A percentile compares a stretch with the other conserved stretches of the same genome.
phyloP scores from a whole-genome alignment of 371 early-diverging fungal species.

The Zychaea mexicana region DNA sequence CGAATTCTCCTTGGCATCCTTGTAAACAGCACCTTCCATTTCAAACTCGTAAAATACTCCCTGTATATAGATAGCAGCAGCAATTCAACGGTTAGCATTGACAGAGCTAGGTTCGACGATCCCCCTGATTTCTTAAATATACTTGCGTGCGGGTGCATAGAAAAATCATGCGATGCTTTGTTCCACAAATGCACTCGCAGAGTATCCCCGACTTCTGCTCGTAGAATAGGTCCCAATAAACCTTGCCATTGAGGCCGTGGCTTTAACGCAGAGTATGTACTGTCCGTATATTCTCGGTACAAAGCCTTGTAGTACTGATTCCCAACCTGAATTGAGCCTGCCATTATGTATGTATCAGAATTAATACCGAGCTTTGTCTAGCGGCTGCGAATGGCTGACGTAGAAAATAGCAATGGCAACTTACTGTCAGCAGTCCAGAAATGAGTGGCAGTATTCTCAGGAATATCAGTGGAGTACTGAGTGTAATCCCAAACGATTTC shows the following conservation, averaged over 20 bases:
- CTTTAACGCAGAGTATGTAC: slow-evolving; percentile 24
- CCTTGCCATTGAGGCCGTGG: slow-evolving; percentile 43
- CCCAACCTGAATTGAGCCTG: slow-evolving; percentile 34
- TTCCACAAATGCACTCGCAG: slow-evolving; percentile 49
- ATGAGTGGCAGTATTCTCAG: slow-evolving; percentile 11
- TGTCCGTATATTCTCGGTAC: slow-evolving; percentile 53
- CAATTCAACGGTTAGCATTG: neutral
- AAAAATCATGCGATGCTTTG: slow-evolving; percentile 33
- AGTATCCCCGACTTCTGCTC: slow-evolving; percentile 54
- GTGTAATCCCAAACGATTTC: slow-evolving; percentile 45
- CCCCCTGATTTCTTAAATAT: neutral
- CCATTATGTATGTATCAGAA: neutral
- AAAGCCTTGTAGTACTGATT: slow-evolving; percentile 48
- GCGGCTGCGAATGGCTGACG: neutral
- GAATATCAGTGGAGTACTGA: slow-evolving; percentile 14
- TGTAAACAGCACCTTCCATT: slow-evolving; percentile 53
- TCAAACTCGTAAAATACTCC: slow-evolving; percentile 52
- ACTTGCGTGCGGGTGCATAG: slow-evolving; percentile 57
- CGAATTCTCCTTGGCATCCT: slow-evolving; percentile 29
- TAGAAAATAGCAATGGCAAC: neutral
- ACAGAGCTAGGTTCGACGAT: no score
- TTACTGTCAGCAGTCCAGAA: slow-evolving; percentile 24
- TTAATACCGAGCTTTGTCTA: no score
- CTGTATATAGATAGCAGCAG: slow-evolving; percentile 16
- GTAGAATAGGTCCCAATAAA: slow-evolving; percentile 50